These are phyloP conservation scores for Pterula multifida DNA, from an alignment of 1,284 basidiomycete species.

Conservation along the genomic window DNA sequence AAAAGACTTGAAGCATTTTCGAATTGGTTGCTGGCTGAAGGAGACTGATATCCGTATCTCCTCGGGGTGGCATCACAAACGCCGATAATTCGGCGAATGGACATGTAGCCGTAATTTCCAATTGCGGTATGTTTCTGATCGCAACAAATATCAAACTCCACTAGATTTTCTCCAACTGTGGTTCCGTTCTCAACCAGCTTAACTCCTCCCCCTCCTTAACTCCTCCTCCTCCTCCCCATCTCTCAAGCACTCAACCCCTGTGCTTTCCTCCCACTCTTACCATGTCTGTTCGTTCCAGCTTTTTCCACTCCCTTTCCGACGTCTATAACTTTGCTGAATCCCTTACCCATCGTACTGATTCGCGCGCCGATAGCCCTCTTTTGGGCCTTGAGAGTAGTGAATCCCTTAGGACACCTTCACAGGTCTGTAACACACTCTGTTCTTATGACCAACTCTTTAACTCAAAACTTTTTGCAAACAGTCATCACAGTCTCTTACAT, in stretches of 20 bases:
- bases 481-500: neutral
- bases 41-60: conserved; percentile 43
- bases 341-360: neutral
- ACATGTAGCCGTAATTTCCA: neutral
- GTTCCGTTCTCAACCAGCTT: neutral
- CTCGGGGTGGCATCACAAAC: too few relatives aligned
- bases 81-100: too few relatives aligned
- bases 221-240: neutral
- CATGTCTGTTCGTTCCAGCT: neutral
- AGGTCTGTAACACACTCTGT: neutral
- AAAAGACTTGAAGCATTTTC: conserved; percentile 81
- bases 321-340: neutral
- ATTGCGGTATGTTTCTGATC: neutral
- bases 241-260: neutral
- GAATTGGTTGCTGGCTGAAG: conserved; percentile 72
- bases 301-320: neutral
- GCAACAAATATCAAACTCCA: too few relatives aligned
- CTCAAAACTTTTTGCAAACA: neutral
- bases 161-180: too few relatives aligned
- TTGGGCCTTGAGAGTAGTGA: neutral
- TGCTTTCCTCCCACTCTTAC: neutral
- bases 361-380: neutral
- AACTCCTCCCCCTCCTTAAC: neutral
- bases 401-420: neutral
- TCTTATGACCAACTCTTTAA: neutral